Conservation (phyloP, 768 basidiomycete species). For the Psilocybe tampanensis region DNA sequence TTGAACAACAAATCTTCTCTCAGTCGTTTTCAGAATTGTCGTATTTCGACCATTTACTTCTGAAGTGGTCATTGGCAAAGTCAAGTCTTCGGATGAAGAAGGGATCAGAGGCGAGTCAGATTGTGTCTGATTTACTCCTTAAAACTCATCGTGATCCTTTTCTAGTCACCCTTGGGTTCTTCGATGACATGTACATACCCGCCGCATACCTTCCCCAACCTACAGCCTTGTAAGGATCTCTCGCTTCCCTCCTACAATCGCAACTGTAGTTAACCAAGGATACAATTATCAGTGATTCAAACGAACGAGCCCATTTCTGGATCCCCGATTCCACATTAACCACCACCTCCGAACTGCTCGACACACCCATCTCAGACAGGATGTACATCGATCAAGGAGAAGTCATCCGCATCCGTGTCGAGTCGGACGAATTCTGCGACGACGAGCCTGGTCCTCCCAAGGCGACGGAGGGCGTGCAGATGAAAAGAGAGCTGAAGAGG, state of each 20-base stretch:
- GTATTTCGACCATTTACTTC: conserved; percentile 91
- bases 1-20: background rate
- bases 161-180: conserved; percentile 86
- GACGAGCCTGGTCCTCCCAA: conserved; percentile 86
- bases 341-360: conserved; percentile 64
- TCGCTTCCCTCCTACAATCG: no score
- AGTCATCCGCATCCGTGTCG: conserved; percentile 75
- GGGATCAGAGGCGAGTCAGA: conserved; percentile 76
- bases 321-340: conserved; percentile 61
- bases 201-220: conserved; percentile 79
- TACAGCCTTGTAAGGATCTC: conserved; percentile 78
- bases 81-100: conserved; percentile 83
- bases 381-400: conserved; percentile 85
- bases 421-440: conserved; percentile 82
- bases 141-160: background rate
- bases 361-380: conserved; percentile 62
- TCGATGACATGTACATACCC: conserved; percentile 92
- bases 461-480: conserved; percentile 66
- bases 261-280: background rate
- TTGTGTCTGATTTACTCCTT: background rate
- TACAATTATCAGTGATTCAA: conserved; percentile 59
- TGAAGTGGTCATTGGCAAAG: conserved; percentile 88
- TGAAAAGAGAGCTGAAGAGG: conserved; percentile 46
- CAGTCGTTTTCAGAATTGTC: conserved; percentile 88
- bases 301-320: conserved; percentile 86